These are phyloP conservation scores for Paracamarosporium sp. DNA, from an alignment of 2,329 filamentous ascomycete species.

Conservation along the genomic window DNA sequence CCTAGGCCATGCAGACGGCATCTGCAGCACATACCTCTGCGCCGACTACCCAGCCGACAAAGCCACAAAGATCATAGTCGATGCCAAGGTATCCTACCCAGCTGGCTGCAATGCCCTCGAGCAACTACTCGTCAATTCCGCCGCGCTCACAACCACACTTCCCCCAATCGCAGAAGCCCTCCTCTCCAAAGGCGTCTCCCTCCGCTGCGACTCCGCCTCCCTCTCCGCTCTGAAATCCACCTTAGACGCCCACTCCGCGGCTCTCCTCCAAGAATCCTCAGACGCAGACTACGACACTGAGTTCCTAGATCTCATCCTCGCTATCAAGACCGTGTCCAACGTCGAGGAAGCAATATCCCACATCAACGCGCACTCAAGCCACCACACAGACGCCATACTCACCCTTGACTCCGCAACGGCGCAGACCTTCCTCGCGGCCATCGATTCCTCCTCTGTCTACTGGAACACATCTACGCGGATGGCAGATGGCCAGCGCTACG, in stretches of 20 bases:
- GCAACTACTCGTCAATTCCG: conserved; percentile 83
- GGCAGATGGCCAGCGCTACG: conserved; percentile 95
- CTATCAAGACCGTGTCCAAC: conserved; percentile 75
- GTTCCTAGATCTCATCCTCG: conserved; percentile 83
- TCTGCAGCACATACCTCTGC: conserved; percentile 88
- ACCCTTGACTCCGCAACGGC: conserved; percentile 73
- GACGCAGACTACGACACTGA: conserved; percentile 84
- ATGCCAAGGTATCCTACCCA: conserved; percentile 93
- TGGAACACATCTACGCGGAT: conserved; percentile 97
- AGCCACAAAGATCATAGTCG: conserved; percentile 78
- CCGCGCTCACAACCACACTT: conserved; percentile 70
- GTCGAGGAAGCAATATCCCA: conserved; percentile 79
- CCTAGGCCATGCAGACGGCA: conserved; percentile 91
- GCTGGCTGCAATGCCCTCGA: conserved; percentile 96
- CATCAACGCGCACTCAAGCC: conserved; percentile 90
- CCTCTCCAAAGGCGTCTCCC: conserved; percentile 75
- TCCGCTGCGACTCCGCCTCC: conserved; percentile 78
- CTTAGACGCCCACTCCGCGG: conserved; percentile 50
- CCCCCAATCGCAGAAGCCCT: conserved; percentile 77
- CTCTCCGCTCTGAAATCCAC: conserved; percentile 66
- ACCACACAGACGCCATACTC: conserved; percentile 92
- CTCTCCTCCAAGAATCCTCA: conserved; percentile 67
- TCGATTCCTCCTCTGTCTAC: conserved; percentile 92
- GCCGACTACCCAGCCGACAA: conserved; percentile 75
- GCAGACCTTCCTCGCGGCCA: conserved; percentile 80